Evolutionary conservation across 768 basidiomycete species (phyloP).

Genomic region (Tylopilus subfusipes): DNA sequence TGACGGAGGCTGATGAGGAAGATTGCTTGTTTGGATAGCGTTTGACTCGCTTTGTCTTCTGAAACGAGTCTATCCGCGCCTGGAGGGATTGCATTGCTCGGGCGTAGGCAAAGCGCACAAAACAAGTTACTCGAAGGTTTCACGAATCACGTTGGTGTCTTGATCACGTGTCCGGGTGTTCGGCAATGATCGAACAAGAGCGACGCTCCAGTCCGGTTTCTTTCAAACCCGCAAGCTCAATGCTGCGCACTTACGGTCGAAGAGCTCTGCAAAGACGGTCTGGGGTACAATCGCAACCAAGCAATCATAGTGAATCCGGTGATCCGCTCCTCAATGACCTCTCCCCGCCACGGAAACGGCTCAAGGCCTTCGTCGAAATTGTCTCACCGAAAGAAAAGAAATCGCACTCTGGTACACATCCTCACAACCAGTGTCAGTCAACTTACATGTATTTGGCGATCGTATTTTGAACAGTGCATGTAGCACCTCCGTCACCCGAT

Average conservation of each 20-base stretch:
- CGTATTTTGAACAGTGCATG: background rate
- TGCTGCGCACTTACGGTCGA: conserved; percentile 38
- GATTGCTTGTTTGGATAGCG: conserved; percentile 46
- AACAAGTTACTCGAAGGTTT: background rate
- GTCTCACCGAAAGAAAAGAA: conserved; percentile 10
- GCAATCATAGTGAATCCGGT: background rate
- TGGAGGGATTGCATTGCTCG: conserved; percentile 48
- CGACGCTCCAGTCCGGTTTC: background rate
- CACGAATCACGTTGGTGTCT: no score
- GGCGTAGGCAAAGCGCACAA: background rate
- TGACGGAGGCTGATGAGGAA: conserved; percentile 43
- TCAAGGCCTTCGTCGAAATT: conserved; percentile 32
- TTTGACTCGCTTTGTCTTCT: conserved; percentile 57
- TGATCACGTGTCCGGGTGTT: background rate
- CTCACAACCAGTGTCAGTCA: background rate
- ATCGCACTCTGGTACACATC: background rate
- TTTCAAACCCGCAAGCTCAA: conserved; percentile 1
- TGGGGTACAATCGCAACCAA: background rate
- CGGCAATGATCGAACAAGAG: background rate
- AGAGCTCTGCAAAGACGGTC: conserved; percentile 19
- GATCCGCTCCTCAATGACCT: background rate
- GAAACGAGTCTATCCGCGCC: conserved; percentile 65
- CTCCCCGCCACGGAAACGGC: conserved; percentile 29
- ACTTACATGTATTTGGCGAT: background rate
- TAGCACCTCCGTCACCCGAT: background rate